These are phyloP conservation scores for Aspergillus proliferans DNA, from an alignment of 2,329 filamentous ascomycete genomes.

Conservation along the genomic window DNA sequence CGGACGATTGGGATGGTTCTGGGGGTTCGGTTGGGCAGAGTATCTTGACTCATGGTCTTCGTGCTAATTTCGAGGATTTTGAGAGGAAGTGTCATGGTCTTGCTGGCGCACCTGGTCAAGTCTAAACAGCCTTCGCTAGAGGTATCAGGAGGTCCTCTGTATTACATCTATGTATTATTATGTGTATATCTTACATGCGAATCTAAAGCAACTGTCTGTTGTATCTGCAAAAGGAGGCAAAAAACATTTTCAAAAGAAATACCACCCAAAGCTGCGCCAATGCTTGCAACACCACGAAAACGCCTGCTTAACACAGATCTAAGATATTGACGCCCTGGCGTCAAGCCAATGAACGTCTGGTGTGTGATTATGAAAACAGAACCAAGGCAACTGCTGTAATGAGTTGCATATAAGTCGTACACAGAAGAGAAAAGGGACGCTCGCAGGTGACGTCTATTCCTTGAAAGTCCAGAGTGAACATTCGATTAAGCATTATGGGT, in stretches of 20 bases:
- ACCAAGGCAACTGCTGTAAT: conserved; percentile 2
- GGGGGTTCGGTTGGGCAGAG: conserved; percentile 4
- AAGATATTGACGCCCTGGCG: neutral
- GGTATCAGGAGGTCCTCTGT: neutral
- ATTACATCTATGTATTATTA: neutral
- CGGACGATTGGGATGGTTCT: conserved; percentile 19
- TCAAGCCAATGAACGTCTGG: neutral
- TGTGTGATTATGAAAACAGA: conserved; percentile 1
- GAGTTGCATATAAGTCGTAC: neutral
- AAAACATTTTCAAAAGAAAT: neutral
- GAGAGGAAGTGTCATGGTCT: conserved; percentile 10
- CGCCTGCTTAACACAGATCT: conserved; percentile 9
- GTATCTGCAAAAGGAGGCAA: neutral
- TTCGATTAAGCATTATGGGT: neutral
- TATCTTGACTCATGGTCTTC: conserved; percentile 20
- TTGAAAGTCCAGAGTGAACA: too few species aligned
- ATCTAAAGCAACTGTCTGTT: neutral
- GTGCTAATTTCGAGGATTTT: conserved; percentile 26
- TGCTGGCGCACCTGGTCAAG: conserved; percentile 1
- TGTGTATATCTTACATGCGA: neutral
- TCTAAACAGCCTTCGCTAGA: neutral
- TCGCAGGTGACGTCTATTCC: too few species aligned
- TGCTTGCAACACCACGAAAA: conserved; percentile 1
- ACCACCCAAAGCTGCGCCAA: neutral
- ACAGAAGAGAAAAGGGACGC: too few species aligned